A percentile compares a stretch with the other conserved stretches of the same genome.
These are phyloP conservation scores for Penicillium sclerotigenum DNA, from an alignment of 2,329 filamentous ascomycete genomes.

Conservation along the genomic window DNA sequence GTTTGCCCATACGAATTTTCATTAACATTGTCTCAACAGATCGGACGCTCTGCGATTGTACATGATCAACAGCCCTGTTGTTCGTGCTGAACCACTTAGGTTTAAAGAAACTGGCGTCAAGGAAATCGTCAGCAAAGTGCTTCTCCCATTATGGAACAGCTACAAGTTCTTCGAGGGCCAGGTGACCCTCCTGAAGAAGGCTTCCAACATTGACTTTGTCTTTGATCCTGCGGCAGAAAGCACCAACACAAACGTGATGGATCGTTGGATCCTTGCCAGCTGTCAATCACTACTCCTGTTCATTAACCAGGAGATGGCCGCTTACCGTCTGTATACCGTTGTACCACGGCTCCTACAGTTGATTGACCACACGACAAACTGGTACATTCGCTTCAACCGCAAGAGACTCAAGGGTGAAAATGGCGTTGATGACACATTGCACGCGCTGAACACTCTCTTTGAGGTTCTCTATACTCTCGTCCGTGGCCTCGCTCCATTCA, in stretches of 20 bases:
- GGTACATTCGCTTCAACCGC: slow-evolving; percentile 95
- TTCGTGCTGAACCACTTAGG: slow-evolving; percentile 81
- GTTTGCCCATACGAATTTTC: neutral
- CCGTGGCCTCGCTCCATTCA: slow-evolving; percentile 87
- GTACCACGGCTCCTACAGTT: slow-evolving; percentile 77
- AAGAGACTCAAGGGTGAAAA: slow-evolving; percentile 87
- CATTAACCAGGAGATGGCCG: slow-evolving; percentile 86
- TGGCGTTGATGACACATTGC: slow-evolving; percentile 77
- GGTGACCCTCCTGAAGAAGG: slow-evolving; percentile 80
- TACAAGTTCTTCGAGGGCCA: slow-evolving; percentile 96
- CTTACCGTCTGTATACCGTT: slow-evolving; percentile 82
- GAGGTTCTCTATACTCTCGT: slow-evolving; percentile 89
- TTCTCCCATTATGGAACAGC: slow-evolving; percentile 91
- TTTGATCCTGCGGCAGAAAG: slow-evolving; percentile 75
- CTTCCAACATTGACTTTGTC: slow-evolving; percentile 69
- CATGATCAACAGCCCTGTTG: slow-evolving; percentile 93
- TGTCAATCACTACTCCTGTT: slow-evolving; percentile 89
- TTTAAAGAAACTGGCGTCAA: slow-evolving; percentile 94
- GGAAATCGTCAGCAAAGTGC: slow-evolving; percentile 87
- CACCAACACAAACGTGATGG: slow-evolving; percentile 87
- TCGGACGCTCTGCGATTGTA: slow-evolving; percentile 93
- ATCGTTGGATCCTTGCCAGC: slow-evolving; percentile 89
- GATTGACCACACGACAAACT: slow-evolving; percentile 96
- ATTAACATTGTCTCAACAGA: slow-evolving; percentile 33
- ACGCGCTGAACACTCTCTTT: slow-evolving; percentile 90